These are phyloP conservation scores for Silene conica DNA, from an alignment of 148 eudicot species.

Conservation along the genomic window DNA sequence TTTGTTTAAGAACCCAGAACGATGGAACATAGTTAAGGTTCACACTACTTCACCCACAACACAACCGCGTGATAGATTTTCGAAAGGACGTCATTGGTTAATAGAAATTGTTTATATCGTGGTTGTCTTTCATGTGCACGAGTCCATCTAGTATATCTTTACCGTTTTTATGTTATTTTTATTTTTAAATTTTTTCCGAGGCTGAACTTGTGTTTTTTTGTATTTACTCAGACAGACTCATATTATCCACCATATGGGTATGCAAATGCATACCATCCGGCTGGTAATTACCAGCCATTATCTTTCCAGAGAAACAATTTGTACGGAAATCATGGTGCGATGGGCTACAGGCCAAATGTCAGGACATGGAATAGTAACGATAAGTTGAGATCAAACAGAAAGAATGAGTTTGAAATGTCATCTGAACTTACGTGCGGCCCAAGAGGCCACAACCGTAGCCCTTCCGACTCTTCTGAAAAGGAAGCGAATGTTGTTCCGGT, in stretches of 20 bases:
- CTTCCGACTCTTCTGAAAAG: conserved; percentile 30
- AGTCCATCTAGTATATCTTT: not conserved
- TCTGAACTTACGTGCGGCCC: conserved; percentile 81
- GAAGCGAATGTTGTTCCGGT: conserved; percentile 27
- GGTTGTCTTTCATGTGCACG: not conserved
- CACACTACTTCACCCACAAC: no score
- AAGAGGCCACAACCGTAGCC: conserved; percentile 41
- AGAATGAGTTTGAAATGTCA: conserved; percentile 42
- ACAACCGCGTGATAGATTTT: no score
- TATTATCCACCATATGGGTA: conserved; percentile 41
- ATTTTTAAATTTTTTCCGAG: not conserved
- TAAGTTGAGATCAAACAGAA: conserved; percentile 36
- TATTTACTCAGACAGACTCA: conserved; percentile 47
- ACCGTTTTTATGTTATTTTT: no score
- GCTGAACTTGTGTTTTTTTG: not conserved
- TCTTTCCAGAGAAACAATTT: conserved; percentile 44
- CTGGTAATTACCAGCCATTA: conserved; percentile 39
- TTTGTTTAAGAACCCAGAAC: no score
- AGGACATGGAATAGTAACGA: conserved; percentile 60
- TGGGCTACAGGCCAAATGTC: conserved; percentile 43
- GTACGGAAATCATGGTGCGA: conserved; percentile 36
- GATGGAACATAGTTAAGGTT: no score
- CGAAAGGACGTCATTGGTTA: no score
- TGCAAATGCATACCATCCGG: conserved; percentile 38
- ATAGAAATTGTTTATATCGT: no score